A percentile compares a stretch with the other conserved stretches of the same genome.
Evolutionary conservation across 73 alveolate species (phyloP).

Genomic region (Symbiodinium pilosum): DNA sequence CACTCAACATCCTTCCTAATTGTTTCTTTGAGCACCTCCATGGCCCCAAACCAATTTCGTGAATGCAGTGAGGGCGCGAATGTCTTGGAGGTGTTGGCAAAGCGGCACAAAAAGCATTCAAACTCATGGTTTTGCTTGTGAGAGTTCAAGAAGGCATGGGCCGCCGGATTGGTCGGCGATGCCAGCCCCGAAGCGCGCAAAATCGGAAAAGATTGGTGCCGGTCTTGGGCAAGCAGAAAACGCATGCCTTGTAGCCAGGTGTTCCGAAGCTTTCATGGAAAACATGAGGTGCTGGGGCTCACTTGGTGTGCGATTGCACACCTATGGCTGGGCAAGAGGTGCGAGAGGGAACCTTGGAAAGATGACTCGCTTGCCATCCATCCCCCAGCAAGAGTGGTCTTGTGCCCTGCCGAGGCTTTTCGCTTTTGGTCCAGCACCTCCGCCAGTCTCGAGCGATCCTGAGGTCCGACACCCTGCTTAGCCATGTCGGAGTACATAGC

Average conservation of each 20-base stretch:
- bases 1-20: too few relatives aligned
- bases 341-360: neutral
- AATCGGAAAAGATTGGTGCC: neutral
- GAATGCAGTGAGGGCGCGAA: too few relatives aligned
- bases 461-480: neutral
- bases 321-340: neutral
- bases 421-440: slow-evolving; percentile 9
- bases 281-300: neutral
- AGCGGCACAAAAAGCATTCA: too few relatives aligned
- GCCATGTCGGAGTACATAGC: too few relatives aligned
- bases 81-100: too few relatives aligned
- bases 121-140: too few relatives aligned
- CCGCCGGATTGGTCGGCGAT: neutral
- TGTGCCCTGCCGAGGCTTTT: neutral
- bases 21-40: too few relatives aligned
- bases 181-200: neutral
- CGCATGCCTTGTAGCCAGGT: neutral
- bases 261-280: neutral
- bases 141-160: neutral
- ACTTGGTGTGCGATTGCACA: neutral
- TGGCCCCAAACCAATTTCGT: too few relatives aligned
- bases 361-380: neutral
- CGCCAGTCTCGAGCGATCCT: neutral
- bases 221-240: neutral
- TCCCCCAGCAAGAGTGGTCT: too few relatives aligned